Conservation (phyloP, 352 stramenopile genomes). For the Globisporangium orthogonon region DNA sequence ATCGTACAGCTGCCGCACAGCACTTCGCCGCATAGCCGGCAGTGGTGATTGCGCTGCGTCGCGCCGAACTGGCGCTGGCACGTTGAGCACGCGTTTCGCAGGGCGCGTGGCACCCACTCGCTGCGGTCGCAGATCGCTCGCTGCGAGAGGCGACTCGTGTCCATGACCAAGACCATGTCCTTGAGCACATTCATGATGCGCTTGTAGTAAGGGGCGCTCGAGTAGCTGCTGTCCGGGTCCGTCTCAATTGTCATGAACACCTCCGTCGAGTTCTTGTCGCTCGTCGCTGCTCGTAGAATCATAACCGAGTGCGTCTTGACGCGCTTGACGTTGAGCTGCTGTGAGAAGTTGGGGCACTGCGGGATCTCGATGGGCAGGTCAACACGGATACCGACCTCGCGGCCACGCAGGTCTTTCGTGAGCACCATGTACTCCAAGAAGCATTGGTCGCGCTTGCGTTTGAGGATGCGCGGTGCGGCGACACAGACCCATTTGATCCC, state of each 20-base stretch:
- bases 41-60: slow-evolving; percentile 66
- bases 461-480: slow-evolving; percentile 38
- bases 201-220: slow-evolving; percentile 26
- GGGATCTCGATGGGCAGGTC: slow-evolving; percentile 53
- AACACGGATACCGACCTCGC: slow-evolving; percentile 66
- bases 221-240: slow-evolving; percentile 21
- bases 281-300: slow-evolving; percentile 32
- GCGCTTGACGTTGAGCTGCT: slow-evolving; percentile 46
- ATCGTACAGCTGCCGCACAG: slow-evolving; percentile 64
- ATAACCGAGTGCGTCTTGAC: slow-evolving; percentile 47
- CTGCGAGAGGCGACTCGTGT: slow-evolving; percentile 59
- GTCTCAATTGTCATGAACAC: slow-evolving; percentile 58
- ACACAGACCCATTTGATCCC: slow-evolving; percentile 81
- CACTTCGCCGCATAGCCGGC: slow-evolving; percentile 71
- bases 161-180: slow-evolving; percentile 49
- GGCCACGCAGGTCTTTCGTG: slow-evolving; percentile 45
- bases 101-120: slow-evolving; percentile 47
- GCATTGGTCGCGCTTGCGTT: slow-evolving; percentile 59
- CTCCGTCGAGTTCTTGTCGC: slow-evolving; percentile 32
- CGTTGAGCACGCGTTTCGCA: slow-evolving; percentile 37
- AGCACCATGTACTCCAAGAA: slow-evolving; percentile 76
- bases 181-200: slow-evolving; percentile 46
- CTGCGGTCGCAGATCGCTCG: slow-evolving; percentile 38
- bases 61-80: slow-evolving; percentile 55
- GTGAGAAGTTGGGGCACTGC: slow-evolving; percentile 45